Conservation (phyloP, 2,329 filamentous ascomycete genomes). For the Bipolaris sorokiniana region DNA sequence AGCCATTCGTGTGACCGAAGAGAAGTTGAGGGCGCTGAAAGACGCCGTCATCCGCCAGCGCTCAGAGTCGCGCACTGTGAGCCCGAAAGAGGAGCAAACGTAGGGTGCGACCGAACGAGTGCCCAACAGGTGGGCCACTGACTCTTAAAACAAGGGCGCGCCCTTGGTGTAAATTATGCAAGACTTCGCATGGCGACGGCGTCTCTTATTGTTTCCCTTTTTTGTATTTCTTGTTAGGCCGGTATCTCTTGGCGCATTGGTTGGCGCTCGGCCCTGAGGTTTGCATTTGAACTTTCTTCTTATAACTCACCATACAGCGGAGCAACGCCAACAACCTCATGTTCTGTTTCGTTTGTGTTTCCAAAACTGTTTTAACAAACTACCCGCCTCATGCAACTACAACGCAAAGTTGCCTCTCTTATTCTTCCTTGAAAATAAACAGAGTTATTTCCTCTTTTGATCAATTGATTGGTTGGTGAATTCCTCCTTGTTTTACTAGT, state of each 20-base stretch:
- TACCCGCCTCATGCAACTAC: not conserved
- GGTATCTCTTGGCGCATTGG: constrained; percentile 4
- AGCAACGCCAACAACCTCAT: not conserved
- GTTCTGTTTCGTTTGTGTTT: not conserved
- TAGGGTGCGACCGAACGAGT: not conserved
- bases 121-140: not conserved
- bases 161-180: constrained; percentile 10
- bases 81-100: constrained; percentile 28
- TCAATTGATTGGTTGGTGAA: not conserved
- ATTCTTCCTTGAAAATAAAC: not conserved
- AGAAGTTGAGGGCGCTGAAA: constrained; percentile 79
- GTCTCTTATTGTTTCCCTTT: constrained; percentile 10
- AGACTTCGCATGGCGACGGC: constrained; percentile 16
- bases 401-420: not conserved
- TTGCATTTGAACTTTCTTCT: not conserved
- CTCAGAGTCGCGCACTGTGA: constrained; percentile 26
- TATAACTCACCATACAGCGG: not conserved
- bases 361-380: not conserved
- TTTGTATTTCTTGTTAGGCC: constrained; percentile 1
- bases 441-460: not conserved
- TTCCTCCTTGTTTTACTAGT: not conserved
- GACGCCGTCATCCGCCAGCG: constrained; percentile 61
- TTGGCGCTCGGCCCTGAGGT: not conserved
- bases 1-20: constrained; percentile 84
- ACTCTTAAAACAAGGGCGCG: not conserved